phyloP scores from a whole-genome alignment of 2,329 filamentous ascomycete genomes.

The Curvularia sp. region DNA sequence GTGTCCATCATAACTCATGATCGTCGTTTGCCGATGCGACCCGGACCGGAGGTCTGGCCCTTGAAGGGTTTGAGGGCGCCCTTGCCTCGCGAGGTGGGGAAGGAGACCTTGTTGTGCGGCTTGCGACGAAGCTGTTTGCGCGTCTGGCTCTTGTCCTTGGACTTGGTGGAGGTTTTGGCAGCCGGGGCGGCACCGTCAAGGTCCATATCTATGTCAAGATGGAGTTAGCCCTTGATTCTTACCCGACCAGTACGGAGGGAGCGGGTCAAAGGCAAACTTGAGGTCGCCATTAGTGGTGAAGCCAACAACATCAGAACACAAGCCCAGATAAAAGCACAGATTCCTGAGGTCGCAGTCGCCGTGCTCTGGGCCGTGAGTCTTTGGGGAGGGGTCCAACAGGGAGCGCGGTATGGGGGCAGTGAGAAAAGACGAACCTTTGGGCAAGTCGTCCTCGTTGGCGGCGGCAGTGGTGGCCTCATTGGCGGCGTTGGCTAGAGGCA shows the following conservation, averaged over 20 bases:
- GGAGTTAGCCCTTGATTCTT: constrained; percentile 47
- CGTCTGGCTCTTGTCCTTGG: constrained; percentile 43
- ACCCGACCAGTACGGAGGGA: constrained; percentile 41
- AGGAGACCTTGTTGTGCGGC: constrained; percentile 51
- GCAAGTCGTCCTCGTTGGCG: constrained; percentile 36
- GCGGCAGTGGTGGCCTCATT: constrained; percentile 30
- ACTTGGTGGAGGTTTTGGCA: constrained; percentile 26
- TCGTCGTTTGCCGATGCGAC: constrained; percentile 38
- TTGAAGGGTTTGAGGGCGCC: constrained; percentile 47
- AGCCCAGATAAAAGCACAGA: constrained; percentile 51
- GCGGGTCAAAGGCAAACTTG: constrained; percentile 49
- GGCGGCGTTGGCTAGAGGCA: constrained; percentile 17
- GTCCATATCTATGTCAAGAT: constrained; percentile 49
- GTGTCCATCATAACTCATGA: constrained; percentile 27
- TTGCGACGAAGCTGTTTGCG: constrained; percentile 50
- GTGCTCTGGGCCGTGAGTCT: constrained; percentile 18
- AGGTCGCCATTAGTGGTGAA: constrained; percentile 48
- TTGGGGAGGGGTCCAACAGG: constrained; percentile 28
- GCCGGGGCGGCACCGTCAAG: constrained; percentile 41
- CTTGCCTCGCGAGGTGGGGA: constrained; percentile 45
- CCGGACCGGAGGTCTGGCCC: constrained; percentile 18
- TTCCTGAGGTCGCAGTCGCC: constrained; percentile 36
- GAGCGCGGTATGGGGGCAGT: constrained; percentile 39
- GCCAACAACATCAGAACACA: constrained; percentile 51
- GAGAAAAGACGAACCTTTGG: constrained; percentile 45